phyloP scores from a whole-genome alignment of 2,329 filamentous ascomycete genomes.

The Epichloe baconii region DNA sequence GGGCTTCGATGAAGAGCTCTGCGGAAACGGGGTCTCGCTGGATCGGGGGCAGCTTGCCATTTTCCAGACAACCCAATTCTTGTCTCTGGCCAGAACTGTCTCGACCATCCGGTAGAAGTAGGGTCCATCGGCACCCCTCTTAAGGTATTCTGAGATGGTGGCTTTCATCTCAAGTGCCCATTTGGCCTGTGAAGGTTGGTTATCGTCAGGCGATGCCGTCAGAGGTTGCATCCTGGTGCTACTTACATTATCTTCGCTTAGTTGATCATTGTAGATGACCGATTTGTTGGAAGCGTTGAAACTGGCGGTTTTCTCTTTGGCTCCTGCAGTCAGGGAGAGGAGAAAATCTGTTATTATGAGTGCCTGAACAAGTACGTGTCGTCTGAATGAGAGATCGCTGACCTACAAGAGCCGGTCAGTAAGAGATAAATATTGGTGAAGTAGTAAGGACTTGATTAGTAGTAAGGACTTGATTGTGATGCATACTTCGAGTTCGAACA shows the following conservation, averaged over 20 bases:
- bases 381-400: constrained; percentile 83
- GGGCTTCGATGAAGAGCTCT: constrained; percentile 56
- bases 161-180: constrained; percentile 74
- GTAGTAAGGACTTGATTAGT: neutral
- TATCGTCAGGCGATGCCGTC: neutral
- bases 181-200: constrained; percentile 45
- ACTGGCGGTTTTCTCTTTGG: constrained; percentile 65
- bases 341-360: constrained; percentile 92
- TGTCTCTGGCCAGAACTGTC: constrained; percentile 86
- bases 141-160: constrained; percentile 70
- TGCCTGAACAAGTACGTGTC: constrained; percentile 89
- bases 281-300: constrained; percentile 65
- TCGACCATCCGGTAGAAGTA: constrained; percentile 97
- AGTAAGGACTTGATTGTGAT: neutral
- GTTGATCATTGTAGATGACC: constrained; percentile 66
- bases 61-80: constrained; percentile 99
- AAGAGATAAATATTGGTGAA: neutral
- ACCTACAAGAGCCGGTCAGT: constrained; percentile 37
- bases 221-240: neutral
- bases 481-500: constrained; percentile 83
- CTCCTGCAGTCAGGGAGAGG: constrained; percentile 70
- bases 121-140: constrained; percentile 67
- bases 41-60: constrained; percentile 86
- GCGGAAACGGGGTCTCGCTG: constrained; percentile 59
- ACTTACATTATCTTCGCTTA: constrained; percentile 74